phyloP scores from a whole-genome alignment of 805 yeast species.

The Lipomyces yamanashiensis region DNA sequence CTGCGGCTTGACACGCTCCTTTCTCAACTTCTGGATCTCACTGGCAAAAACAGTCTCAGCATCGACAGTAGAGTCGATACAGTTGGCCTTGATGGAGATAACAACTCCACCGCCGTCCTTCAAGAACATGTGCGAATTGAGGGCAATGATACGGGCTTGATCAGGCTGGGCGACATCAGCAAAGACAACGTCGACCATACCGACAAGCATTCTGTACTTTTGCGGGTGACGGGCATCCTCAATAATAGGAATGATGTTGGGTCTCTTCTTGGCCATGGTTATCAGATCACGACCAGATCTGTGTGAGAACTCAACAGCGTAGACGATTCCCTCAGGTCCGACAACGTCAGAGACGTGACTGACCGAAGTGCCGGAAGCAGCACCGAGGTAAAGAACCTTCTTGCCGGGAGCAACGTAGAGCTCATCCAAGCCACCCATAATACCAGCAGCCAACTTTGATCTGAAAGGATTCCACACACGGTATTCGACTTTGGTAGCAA shows the following conservation, averaged over 20 bases:
- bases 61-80: conserved; percentile 99
- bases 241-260: conserved; percentile 96
- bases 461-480: conserved; percentile 99
- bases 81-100: conserved; percentile 98
- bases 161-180: conserved; percentile 99
- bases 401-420: conserved; percentile 97
- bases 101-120: conserved; percentile 99
- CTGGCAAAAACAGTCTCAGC: conserved; percentile 99
- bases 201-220: conserved; percentile 97
- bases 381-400: conserved; percentile 96
- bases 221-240: conserved; percentile 99
- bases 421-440: conserved; percentile 99
- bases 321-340: conserved; percentile 98
- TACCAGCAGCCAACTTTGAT: conserved; percentile 99
- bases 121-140: conserved; percentile 96
- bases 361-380: conserved; percentile 99
- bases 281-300: conserved; percentile 99
- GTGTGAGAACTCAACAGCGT: conserved; percentile 99
- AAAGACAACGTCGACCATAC: conserved; percentile 98
- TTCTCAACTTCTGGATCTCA: conserved; percentile 98
- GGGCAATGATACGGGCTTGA: conserved; percentile 99
- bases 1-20: conserved; percentile 96
- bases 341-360: conserved; percentile 98
- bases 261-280: conserved; percentile 99
- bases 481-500: conserved; percentile 90